Evolutionary conservation across 176 grass and related monocot genomes (phyloP), one percentile per base, ranked within the genome.

Genomic region (Raddia guianensis): DNA sequence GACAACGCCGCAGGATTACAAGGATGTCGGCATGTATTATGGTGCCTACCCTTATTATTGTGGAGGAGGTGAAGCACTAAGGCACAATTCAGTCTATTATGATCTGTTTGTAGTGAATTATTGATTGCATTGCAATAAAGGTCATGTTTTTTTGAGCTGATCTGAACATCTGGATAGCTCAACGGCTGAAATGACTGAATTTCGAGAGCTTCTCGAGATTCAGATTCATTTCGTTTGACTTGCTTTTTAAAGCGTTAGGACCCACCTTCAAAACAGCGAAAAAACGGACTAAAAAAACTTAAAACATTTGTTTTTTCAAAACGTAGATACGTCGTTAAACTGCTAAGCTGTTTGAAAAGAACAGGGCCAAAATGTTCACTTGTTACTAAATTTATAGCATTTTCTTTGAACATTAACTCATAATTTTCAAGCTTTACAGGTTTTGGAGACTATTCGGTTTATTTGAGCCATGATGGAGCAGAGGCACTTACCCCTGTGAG

Each of bases 21-120:
- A 65, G 19, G 87, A 92, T 21, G 53, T 66, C 12, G 63, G 56
- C 85, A 86, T 86, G 75, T 92, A 90, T 63, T 92, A 88, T 32
- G 79, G 75, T 44, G 82, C 78, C 33, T 95, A 95, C 72, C 75
- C 84, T 70, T 90, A 88, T n/a, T 95, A 90, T 54, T 90, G 77
- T 52, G 93, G 90, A 83, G 87, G 90, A 83, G 87, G 90, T 95
- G 63, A 83, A 20, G 13, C 72, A 54, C 49, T 46, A 10, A 68
- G 53, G 12, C 2, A 66, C 59, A 16, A 33, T 68, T 70, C 21
- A 72, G 12, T 45, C 7, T 74, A 35, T 77, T 45, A 37, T 81
- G 45, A 16, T 21, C 66, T 62, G 3, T 78, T 63, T 70, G 11
- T 32, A 14, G 11, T 27, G n/a, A 77, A 78, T 44, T 56, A 40